These are phyloP conservation scores for Cyberlindnera sargentensis DNA, from an alignment of 805 yeast species.

Conservation along the genomic window DNA sequence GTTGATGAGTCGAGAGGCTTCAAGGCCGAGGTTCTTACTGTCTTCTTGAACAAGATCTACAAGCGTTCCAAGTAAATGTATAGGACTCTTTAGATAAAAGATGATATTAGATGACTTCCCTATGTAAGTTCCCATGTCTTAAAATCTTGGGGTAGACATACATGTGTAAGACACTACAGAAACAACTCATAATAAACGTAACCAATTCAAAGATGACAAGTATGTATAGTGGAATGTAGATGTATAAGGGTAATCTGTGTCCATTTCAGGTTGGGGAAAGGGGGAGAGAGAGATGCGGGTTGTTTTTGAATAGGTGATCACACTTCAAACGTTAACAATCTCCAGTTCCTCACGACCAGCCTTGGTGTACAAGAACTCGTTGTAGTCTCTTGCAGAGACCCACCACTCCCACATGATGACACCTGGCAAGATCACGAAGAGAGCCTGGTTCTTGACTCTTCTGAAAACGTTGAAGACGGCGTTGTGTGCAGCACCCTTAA, in stretches of 20 bases:
- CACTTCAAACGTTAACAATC: constrained; percentile 38
- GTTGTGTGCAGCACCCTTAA: constrained; percentile 78
- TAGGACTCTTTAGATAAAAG: no score
- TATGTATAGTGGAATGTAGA: no score
- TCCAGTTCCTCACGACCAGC: constrained; percentile 95
- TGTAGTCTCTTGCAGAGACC: constrained; percentile 83
- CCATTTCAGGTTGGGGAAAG: no score
- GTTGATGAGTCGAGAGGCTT: constrained; percentile 92
- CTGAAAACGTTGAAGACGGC: constrained; percentile 91
- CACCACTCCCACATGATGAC: constrained; percentile 79
- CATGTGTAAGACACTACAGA: no score
- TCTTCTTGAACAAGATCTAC: constrained; percentile 85
- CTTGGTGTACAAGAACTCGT: constrained; percentile 91
- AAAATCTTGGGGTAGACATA: no score
- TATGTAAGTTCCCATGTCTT: no score
- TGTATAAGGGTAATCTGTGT: no score
- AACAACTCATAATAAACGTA: no score
- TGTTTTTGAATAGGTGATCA: no score
- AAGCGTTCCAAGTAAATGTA: constrained; percentile 71
- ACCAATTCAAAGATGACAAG: no score
- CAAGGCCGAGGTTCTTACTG: constrained; percentile 76
- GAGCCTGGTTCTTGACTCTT: constrained; percentile 81
- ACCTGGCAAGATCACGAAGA: constrained; percentile 74
- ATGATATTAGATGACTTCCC: no score
- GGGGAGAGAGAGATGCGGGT: no score